Conservation (phyloP, 148 eudicot species). For the Amaranthus hypochondriacus region DNA sequence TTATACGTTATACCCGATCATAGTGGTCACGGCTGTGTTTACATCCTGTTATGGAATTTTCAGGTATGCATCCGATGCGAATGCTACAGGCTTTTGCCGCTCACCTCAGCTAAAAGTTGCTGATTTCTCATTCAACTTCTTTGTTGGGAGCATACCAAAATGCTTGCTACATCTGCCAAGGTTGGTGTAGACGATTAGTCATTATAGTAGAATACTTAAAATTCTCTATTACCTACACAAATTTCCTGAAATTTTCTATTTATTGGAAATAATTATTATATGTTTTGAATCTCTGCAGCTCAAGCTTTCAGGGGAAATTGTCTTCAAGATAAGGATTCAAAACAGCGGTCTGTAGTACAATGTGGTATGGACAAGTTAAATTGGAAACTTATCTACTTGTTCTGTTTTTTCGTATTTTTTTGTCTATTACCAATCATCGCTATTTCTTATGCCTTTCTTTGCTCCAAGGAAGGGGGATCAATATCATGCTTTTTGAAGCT, state of each 20-base stretch:
- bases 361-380: constrained; percentile 60
- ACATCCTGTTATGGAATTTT: constrained; percentile 15
- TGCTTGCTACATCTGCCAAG: constrained; percentile 80
- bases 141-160: constrained; percentile 69
- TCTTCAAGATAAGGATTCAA: constrained; percentile 57
- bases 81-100: constrained; percentile 61
- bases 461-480: not conserved
- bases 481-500: no score
- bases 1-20: not conserved
- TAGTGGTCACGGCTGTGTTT: not conserved
- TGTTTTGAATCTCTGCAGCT: constrained; percentile 34
- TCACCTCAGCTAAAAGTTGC: constrained; percentile 67
- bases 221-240: not conserved
- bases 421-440: not conserved
- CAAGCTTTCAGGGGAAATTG: constrained; percentile 90
- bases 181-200: constrained; percentile 26
- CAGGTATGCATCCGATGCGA: constrained; percentile 56
- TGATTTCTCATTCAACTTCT: constrained; percentile 76
- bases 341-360: constrained; percentile 55
- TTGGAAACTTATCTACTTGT: not conserved
- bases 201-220: not conserved
- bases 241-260: not conserved
- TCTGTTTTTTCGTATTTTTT: not conserved
- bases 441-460: not conserved
- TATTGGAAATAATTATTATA: not conserved